A percentile compares a stretch with the other conserved stretches of the same genome.
Conservation (phyloP, 2,329 filamentous ascomycete species). For the Xylaria sp. region DNA sequence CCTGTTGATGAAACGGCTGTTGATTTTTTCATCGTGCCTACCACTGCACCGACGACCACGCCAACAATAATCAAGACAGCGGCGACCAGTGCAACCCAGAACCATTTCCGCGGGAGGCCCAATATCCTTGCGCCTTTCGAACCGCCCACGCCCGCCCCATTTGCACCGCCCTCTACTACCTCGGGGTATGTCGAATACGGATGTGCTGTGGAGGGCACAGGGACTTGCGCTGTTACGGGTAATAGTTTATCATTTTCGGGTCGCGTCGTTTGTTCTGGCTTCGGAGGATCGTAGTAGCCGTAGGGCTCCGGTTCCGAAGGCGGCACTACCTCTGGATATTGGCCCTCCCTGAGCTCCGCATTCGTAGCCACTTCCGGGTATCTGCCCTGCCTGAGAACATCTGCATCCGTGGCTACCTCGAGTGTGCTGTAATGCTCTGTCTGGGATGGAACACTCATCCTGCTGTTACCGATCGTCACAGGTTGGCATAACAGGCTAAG, state of each 20-base stretch:
- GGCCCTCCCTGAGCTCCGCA: slow-evolving; percentile 24
- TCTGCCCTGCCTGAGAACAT: slow-evolving; percentile 26
- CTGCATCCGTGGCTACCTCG: slow-evolving; percentile 27
- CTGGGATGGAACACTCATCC: slow-evolving; percentile 25
- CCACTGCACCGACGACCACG: slow-evolving; percentile 35
- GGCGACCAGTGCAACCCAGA: slow-evolving; percentile 34
- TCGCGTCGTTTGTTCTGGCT: slow-evolving; percentile 11
- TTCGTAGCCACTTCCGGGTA: slow-evolving; percentile 33
- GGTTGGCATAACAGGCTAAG: slow-evolving; percentile 15
- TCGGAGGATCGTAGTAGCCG: slow-evolving; percentile 30
- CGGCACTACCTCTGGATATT: slow-evolving; percentile 34
- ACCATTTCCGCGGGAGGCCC: slow-evolving; percentile 32
- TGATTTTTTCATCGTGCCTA: slow-evolving; percentile 19
- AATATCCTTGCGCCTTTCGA: slow-evolving; percentile 34
- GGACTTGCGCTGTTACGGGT: background rate
- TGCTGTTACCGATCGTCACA: slow-evolving; percentile 22
- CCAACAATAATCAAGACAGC: slow-evolving; percentile 30
- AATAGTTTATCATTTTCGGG: background rate
- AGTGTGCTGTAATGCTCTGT: slow-evolving; percentile 34
- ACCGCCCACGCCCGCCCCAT: slow-evolving; percentile 4
- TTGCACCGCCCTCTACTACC: slow-evolving; percentile 13
- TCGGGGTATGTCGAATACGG: slow-evolving; percentile 34
- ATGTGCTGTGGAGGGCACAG: slow-evolving; percentile 4
- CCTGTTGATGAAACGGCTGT: background rate
- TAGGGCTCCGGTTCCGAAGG: slow-evolving; percentile 24